Evolutionary conservation across 1,284 basidiomycete species (phyloP).

Genomic region (Sporisorium exsertum): DNA sequence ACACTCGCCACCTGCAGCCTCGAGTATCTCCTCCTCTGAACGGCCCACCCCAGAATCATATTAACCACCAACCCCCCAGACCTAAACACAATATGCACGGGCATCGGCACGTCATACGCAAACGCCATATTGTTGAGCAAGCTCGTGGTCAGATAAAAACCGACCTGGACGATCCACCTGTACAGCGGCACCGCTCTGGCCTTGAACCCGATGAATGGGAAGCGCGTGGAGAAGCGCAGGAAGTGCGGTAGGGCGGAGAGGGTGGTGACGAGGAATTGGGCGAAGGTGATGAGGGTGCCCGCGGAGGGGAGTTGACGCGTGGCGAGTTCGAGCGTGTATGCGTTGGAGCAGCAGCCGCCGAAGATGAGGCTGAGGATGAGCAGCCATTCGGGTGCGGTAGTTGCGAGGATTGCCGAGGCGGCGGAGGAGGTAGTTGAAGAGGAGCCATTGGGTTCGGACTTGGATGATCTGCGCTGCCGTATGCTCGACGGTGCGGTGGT

Average conservation of each 20-base stretch:
- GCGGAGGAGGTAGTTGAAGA: background rate
- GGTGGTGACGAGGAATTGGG: slow-evolving; percentile 63
- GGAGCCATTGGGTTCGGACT: slow-evolving; percentile 1
- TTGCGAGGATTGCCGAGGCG: slow-evolving; percentile 17
- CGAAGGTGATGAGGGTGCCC: slow-evolving; percentile 65
- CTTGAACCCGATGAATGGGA: slow-evolving; percentile 22
- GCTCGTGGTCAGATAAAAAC: slow-evolving; percentile 83
- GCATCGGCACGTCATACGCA: slow-evolving; percentile 83
- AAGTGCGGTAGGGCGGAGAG: slow-evolving; percentile 53
- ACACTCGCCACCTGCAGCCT: slow-evolving; percentile 74
- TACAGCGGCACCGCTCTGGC: slow-evolving; percentile 75
- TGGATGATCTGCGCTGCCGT: slow-evolving; percentile 12
- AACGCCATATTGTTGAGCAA: slow-evolving; percentile 91
- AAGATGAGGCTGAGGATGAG: slow-evolving; percentile 66
- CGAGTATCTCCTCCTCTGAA: slow-evolving; percentile 71
- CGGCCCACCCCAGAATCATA: slow-evolving; percentile 79
- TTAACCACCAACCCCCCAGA: slow-evolving; percentile 88
- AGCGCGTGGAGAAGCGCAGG: slow-evolving; percentile 18
- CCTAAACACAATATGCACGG: slow-evolving; percentile 93
- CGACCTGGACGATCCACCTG: slow-evolving; percentile 84
- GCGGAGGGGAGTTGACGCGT: slow-evolving; percentile 56
- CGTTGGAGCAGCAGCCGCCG: slow-evolving; percentile 68
- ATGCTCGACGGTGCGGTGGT: background rate
- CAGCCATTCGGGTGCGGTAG: slow-evolving; percentile 50
- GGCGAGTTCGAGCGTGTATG: slow-evolving; percentile 61